Conservation (phyloP, 805 yeast species). For the Saturnispora zaruensis region DNA sequence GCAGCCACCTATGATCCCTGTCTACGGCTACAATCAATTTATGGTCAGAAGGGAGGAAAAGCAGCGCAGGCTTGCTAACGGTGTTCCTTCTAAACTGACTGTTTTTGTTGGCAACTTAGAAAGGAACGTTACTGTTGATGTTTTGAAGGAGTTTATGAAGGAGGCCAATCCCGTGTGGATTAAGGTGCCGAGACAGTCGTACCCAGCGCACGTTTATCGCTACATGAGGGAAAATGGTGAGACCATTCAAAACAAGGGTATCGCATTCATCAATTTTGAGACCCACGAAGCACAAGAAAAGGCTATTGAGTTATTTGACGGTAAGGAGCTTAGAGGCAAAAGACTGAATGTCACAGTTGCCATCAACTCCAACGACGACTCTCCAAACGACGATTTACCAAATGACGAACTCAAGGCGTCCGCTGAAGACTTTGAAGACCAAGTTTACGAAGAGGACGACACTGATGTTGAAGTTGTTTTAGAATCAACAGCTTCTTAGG, state of each 20-base stretch:
- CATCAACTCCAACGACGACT: slow-evolving; percentile 40
- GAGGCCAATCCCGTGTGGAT: slow-evolving; percentile 48
- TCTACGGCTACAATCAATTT: not conserved
- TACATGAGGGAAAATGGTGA: slow-evolving; percentile 38
- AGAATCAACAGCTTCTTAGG: not conserved
- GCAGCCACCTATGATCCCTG: not conserved
- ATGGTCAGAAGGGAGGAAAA: slow-evolving; percentile 23
- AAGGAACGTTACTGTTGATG: slow-evolving; percentile 38
- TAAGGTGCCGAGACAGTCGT: slow-evolving; percentile 46
- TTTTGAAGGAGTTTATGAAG: slow-evolving; percentile 37
- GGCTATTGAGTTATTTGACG: slow-evolving; percentile 57
- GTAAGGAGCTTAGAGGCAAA: slow-evolving; percentile 57
- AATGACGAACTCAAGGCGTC: slow-evolving; percentile 4
- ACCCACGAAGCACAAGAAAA: slow-evolving; percentile 37
- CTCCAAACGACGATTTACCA: slow-evolving; percentile 3
- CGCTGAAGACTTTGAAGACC: slow-evolving; percentile 1
- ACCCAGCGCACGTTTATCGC: slow-evolving; percentile 37
- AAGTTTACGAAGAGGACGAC: slow-evolving; percentile 8
- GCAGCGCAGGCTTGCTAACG: slow-evolving; percentile 34
- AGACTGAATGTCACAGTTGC: slow-evolving; percentile 64
- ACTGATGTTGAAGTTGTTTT: slow-evolving; percentile 12
- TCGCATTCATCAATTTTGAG: slow-evolving; percentile 51
- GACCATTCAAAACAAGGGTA: slow-evolving; percentile 49
- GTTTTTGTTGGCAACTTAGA: slow-evolving; percentile 56
- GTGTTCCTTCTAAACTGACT: slow-evolving; percentile 48